A percentile compares a stretch with the other conserved stretches of the same genome.
These are phyloP conservation scores for Capsicum pubescens DNA, from an alignment of 257 asterid genomes.

Conservation along the genomic window DNA sequence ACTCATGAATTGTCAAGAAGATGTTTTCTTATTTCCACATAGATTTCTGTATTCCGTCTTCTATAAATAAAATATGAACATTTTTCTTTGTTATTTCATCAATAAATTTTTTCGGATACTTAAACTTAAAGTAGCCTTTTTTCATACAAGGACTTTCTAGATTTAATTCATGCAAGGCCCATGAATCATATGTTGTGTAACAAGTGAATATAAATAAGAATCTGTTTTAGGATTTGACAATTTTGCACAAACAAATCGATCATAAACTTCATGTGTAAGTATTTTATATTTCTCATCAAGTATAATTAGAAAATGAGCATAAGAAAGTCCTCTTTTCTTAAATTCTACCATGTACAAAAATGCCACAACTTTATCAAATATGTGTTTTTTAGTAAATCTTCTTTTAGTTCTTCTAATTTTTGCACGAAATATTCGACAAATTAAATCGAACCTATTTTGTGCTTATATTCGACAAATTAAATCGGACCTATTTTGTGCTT, in stretches of 20 bases:
- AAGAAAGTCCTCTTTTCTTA: not conserved
- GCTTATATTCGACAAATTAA: not conserved
- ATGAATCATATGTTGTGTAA: not conserved
- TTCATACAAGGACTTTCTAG: not conserved
- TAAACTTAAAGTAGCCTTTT: no score
- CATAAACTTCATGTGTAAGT: not conserved
- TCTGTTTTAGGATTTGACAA: no score
- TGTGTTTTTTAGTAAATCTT: not conserved
- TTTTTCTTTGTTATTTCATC: no score
- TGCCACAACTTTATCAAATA: not conserved
- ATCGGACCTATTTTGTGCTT: not conserved
- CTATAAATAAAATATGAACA: not conserved
- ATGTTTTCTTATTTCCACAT: not conserved
- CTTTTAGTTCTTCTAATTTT: not conserved
- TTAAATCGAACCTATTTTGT: not conserved
- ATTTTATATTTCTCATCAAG: not conserved
- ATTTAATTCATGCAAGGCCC: not conserved
- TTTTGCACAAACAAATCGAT: not conserved
- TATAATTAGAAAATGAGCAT: not conserved
- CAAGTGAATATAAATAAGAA: not conserved
- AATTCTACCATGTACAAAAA: not conserved
- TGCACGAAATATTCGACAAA: not conserved
- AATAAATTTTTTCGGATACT: not conserved
- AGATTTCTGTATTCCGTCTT: not conserved
- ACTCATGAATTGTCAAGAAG: not conserved